Evolutionary conservation across 352 stramenopile species (phyloP), one percentile per base, ranked within the genome.

Genomic region (Phytophthora kernoviae): DNA sequence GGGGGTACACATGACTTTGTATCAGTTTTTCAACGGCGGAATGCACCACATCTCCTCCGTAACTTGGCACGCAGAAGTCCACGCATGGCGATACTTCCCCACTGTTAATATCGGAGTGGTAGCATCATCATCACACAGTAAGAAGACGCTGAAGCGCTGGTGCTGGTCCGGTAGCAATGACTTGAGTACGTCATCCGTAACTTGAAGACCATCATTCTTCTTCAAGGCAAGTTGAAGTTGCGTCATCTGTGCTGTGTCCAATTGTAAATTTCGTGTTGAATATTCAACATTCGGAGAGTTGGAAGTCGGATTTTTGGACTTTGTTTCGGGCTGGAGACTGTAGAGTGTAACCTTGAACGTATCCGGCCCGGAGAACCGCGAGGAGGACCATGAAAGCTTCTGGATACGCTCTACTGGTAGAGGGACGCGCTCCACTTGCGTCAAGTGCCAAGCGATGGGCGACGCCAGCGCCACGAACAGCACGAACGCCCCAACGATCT

Each of bases 401-500:
- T 76, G 66, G 65, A 93, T 91, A 41, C 80, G 79, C 20, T 63
- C 65, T 9, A 68, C 54, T 0, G 84, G 81, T 5, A 93, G 72
- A 32, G 75, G 56, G 30, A 79, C 66, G 40, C 84, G 84, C 70
- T 91, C 65, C 46, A 93, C 80, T 24, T 83, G 78, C 48, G 82
- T 93, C 47, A 89, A 66, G 42, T 77, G 71, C 73, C 73, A 91
- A 17, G 84, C 84, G 48, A 89, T 62, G 30, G 84, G 81, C 44
- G 81, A 67, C 41, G 72, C 74, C 32, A 84, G 68, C 46, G 88
- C 72, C 62, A 73, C 70, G 65, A 91, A 91, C 45, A 90, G 54
- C 67, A 87, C 78, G 66, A 93, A 91, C 48, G 74, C 76, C 48
- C 71, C 77, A 20, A 93, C 84, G 58, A 93, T 86, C 49, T 89